phyloP scores from a whole-genome alignment of 2,329 filamentous ascomycete genomes.

The Cadophora sp. region DNA sequence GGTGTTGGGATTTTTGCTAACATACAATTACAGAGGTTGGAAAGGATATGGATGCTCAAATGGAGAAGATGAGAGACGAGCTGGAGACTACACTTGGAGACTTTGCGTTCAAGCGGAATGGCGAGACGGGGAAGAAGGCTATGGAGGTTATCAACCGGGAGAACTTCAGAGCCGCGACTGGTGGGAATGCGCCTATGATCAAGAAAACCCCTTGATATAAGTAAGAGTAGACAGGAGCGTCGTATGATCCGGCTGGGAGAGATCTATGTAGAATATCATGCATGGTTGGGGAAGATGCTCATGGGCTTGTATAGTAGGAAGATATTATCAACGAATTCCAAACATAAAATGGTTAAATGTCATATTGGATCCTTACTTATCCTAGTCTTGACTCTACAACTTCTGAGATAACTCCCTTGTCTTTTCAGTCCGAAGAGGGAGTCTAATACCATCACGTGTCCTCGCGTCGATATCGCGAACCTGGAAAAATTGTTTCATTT shows the following conservation, averaged over 20 bases:
- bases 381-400: too few species aligned
- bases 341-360: too few species aligned
- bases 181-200: conserved; percentile 41
- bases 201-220: conserved; percentile 12
- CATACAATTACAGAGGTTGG: conserved; percentile 52
- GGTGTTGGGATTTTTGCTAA: conserved; percentile 26
- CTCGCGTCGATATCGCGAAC: conserved; percentile 31
- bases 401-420: too few species aligned
- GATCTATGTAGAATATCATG: neutral
- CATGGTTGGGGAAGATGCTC: neutral
- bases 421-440: too few species aligned
- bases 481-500: conserved; percentile 18
- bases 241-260: neutral
- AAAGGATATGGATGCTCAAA: conserved; percentile 58
- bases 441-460: conserved; percentile 32
- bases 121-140: conserved; percentile 60
- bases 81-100: conserved; percentile 61
- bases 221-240: neutral
- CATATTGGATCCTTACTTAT: too few species aligned
- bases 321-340: neutral
- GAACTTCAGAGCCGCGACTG: conserved; percentile 48
- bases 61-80: conserved; percentile 52
- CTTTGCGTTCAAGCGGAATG: conserved; percentile 58
- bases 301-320: conserved; percentile 12
- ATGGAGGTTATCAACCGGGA: conserved; percentile 63